These are phyloP conservation scores for Podospora appendiculata DNA, from an alignment of 495 filamentous ascomycete species.

Conservation along the genomic window DNA sequence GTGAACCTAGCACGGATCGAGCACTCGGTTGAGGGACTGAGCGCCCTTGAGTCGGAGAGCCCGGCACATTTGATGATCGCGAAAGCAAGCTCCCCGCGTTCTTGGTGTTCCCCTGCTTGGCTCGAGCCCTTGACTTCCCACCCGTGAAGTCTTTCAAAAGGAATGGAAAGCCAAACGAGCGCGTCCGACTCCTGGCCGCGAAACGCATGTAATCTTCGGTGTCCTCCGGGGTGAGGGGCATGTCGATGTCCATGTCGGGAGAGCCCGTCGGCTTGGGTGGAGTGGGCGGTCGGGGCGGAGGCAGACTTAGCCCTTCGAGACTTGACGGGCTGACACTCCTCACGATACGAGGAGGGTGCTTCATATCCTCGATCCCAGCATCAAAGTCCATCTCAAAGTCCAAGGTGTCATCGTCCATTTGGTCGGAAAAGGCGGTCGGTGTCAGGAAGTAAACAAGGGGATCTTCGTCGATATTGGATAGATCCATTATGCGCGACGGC, in stretches of 20 bases:
- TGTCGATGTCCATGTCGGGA: constrained; percentile 22
- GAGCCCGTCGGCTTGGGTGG: constrained; percentile 26
- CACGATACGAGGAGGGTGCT: constrained; percentile 29
- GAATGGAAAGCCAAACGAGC: constrained; percentile 14
- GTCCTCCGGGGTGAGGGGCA: constrained; percentile 20
- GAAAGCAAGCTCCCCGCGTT: constrained; percentile 19
- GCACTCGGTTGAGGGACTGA: background rate
- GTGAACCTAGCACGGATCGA: background rate
- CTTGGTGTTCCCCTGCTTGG: background rate
- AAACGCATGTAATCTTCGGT: constrained; percentile 35
- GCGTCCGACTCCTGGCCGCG: constrained; percentile 8
- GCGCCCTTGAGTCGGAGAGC: background rate
- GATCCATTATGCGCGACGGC: constrained; percentile 12
- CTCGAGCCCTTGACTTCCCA: constrained; percentile 5
- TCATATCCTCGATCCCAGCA: constrained; percentile 42
- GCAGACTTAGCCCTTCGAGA: constrained; percentile 36
- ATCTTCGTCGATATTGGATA: constrained; percentile 31
- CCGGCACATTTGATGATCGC: constrained; percentile 12
- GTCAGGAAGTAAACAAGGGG: constrained; percentile 45
- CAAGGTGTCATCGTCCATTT: constrained; percentile 31
- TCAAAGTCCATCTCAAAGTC: constrained; percentile 44
- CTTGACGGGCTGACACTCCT: constrained; percentile 41
- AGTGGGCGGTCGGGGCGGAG: constrained; percentile 25
- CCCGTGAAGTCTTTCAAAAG: constrained; percentile 15
- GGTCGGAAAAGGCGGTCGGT: constrained; percentile 25